Evolutionary conservation across 805 yeast genomes (phyloP).

Genomic region (Nematodospora valgi): DNA sequence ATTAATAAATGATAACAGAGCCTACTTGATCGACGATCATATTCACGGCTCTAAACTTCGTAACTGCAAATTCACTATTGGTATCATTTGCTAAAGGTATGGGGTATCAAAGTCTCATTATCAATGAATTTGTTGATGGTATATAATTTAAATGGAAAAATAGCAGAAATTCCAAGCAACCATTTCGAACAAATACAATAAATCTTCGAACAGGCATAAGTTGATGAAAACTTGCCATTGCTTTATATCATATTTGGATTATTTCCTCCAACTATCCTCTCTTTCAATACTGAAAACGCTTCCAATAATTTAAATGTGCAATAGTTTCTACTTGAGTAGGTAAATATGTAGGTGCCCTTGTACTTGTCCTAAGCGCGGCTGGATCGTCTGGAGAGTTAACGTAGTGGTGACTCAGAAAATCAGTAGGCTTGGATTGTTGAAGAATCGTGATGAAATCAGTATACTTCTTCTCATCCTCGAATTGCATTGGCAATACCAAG

Average conservation of each 20-base stretch:
- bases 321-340: slow-evolving; percentile 13
- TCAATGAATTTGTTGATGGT: slow-evolving; percentile 11
- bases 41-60: slow-evolving; percentile 1
- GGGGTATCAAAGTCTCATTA: slow-evolving; percentile 7
- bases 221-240: slow-evolving; percentile 21
- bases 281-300: slow-evolving; percentile 18
- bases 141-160: slow-evolving; percentile 12
- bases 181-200: slow-evolving; percentile 13
- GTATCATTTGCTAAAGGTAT: slow-evolving; percentile 10
- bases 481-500: not conserved
- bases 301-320: slow-evolving; percentile 21
- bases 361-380: not conserved
- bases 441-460: not conserved
- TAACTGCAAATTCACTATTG: slow-evolving; percentile 7
- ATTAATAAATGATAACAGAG: slow-evolving; percentile 14
- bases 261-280: slow-evolving; percentile 7
- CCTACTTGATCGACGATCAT: slow-evolving; percentile 9
- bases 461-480: not conserved
- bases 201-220: slow-evolving; percentile 21
- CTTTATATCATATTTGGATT: slow-evolving; percentile 1
- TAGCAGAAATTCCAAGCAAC: slow-evolving; percentile 4
- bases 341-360: not conserved
- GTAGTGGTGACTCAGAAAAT: slow-evolving; percentile 2
- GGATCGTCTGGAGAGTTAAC: not conserved
- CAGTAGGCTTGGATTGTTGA: not conserved